Conservation (phyloP, 192 early-diverging fungal genomes). For the Phycomyces nitens region DNA sequence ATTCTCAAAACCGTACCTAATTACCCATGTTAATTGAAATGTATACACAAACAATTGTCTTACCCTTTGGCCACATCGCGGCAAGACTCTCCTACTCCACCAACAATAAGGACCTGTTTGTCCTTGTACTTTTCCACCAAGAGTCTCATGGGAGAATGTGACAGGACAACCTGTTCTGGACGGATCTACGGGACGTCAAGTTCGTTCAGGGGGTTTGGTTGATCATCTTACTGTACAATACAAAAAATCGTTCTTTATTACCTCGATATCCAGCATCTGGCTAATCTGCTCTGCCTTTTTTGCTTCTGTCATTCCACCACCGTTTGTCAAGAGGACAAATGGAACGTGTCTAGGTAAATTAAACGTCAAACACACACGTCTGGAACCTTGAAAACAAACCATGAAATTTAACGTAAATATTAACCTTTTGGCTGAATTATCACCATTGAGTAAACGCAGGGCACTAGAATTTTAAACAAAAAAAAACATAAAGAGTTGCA, state of each 20-base stretch:
- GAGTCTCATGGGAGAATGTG: conserved; percentile 83
- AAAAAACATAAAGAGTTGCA: too few species aligned
- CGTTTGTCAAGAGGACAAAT: conserved; percentile 84
- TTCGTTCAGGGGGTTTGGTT: too few species aligned
- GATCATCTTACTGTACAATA: too few species aligned
- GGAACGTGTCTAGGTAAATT: conserved; percentile 52
- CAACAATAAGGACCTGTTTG: conserved; percentile 70
- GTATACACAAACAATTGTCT: too few species aligned
- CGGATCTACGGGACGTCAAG: conserved; percentile 36
- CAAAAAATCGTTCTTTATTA: conserved; percentile 11
- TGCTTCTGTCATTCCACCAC: conserved; percentile 77
- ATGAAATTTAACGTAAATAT: conserved; percentile 8
- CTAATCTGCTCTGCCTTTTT: conserved; percentile 69
- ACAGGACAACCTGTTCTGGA: conserved; percentile 68
- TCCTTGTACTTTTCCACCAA: conserved; percentile 59
- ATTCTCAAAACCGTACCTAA: conserved; percentile 67
- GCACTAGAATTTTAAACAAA: conserved; percentile 43
- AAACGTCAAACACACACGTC: too few species aligned
- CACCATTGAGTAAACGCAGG: conserved; percentile 61
- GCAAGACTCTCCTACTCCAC: conserved; percentile 57
- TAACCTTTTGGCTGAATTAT: conserved; percentile 40
- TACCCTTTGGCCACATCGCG: conserved; percentile 61
- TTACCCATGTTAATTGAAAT: too few species aligned
- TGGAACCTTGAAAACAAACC: neutral
- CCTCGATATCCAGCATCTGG: conserved; percentile 47